A percentile compares a stretch with the other conserved stretches of the same genome.
Evolutionary conservation across 1,139 yeast species (phyloP).

Genomic region (Suhomyces taliae): DNA sequence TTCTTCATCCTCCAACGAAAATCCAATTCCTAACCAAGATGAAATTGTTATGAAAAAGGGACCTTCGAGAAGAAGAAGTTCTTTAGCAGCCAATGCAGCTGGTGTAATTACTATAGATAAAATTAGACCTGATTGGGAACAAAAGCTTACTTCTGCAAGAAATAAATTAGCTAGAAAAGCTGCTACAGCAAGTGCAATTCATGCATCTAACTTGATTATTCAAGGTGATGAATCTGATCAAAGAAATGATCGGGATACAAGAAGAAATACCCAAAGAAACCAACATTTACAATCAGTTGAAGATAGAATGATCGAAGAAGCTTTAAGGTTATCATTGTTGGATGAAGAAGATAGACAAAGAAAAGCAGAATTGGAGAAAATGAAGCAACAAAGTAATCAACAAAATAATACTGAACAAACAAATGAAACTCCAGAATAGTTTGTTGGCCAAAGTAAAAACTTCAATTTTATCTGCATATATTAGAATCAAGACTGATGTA

Average conservation of each 20-base stretch:
- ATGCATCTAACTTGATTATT: slow-evolving; percentile 69
- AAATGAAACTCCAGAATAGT: not conserved
- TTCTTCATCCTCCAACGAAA: slow-evolving; percentile 11
- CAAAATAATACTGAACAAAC: not conserved
- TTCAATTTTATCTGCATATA: too few relatives aligned
- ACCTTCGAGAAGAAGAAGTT: slow-evolving; percentile 29
- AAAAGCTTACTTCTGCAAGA: slow-evolving; percentile 67
- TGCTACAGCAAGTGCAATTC: slow-evolving; percentile 93
- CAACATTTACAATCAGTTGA: slow-evolving; percentile 45
- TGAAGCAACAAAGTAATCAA: not conserved
- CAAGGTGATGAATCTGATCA: slow-evolving; percentile 24
- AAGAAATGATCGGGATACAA: slow-evolving; percentile 8
- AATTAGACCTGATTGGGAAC: slow-evolving; percentile 93
- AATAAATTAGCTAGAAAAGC: slow-evolving; percentile 78
- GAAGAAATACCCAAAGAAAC: slow-evolving; percentile 9
- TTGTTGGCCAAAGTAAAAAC: not conserved
- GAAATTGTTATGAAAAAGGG: slow-evolving; percentile 2
- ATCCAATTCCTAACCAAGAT: not conserved
- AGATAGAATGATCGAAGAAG: slow-evolving; percentile 82
- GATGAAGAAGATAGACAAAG: slow-evolving; percentile 62
- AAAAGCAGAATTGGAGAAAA: slow-evolving; percentile 21
- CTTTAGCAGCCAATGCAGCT: slow-evolving; percentile 61
- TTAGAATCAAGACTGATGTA: too few relatives aligned
- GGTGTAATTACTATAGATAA: slow-evolving; percentile 74
- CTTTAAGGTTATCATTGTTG: slow-evolving; percentile 67